These are phyloP conservation scores for Stephanocyclus meneghinianus DNA, from an alignment of 352 stramenopile genomes.

Conservation along the genomic window DNA sequence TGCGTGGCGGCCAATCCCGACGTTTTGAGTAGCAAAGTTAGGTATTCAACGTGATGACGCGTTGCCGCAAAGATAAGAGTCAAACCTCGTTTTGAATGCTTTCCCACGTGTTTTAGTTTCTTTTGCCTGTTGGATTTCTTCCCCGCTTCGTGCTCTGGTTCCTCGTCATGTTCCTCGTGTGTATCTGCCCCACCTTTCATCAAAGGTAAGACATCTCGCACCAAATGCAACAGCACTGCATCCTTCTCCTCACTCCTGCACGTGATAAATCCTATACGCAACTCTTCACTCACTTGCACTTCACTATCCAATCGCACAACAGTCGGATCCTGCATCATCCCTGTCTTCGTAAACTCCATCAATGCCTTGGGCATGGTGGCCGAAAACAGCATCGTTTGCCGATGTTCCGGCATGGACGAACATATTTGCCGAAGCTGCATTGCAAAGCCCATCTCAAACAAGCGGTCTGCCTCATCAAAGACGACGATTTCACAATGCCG, in stretches of 20 bases:
- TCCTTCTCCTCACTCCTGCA: slow-evolving; percentile 93
- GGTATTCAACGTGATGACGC: slow-evolving; percentile 96
- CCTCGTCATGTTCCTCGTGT: slow-evolving; percentile 29
- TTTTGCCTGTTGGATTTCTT: slow-evolving; percentile 74
- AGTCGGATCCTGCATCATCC: slow-evolving; percentile 89
- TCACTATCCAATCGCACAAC: slow-evolving; percentile 97
- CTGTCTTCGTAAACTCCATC: slow-evolving; percentile 97
- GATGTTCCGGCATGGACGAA: slow-evolving; percentile 88
- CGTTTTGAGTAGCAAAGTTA: slow-evolving; percentile 90
- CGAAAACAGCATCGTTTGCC: slow-evolving; percentile 99
- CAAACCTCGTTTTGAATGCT: slow-evolving; percentile 73
- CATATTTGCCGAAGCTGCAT: slow-evolving; percentile 94
- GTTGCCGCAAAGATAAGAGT: slow-evolving; percentile 98
- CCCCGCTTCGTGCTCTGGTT: slow-evolving; percentile 30
- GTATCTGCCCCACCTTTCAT: slow-evolving; percentile 28
- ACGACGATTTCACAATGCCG: slow-evolving; percentile 87
- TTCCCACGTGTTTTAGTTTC: slow-evolving; percentile 41
- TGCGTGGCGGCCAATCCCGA: slow-evolving; percentile 82
- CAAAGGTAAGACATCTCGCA: slow-evolving; percentile 90
- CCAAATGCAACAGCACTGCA: slow-evolving; percentile 93
- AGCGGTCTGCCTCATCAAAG: slow-evolving; percentile 98
- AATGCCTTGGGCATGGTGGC: slow-evolving; percentile 97
- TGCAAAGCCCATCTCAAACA: slow-evolving; percentile 99
- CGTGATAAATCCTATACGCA: slow-evolving; percentile 96
- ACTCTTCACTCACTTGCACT: slow-evolving; percentile 96